These are phyloP conservation scores for Daedaleopsis nitida DNA, from an alignment of 768 basidiomycete genomes.

Conservation along the genomic window DNA sequence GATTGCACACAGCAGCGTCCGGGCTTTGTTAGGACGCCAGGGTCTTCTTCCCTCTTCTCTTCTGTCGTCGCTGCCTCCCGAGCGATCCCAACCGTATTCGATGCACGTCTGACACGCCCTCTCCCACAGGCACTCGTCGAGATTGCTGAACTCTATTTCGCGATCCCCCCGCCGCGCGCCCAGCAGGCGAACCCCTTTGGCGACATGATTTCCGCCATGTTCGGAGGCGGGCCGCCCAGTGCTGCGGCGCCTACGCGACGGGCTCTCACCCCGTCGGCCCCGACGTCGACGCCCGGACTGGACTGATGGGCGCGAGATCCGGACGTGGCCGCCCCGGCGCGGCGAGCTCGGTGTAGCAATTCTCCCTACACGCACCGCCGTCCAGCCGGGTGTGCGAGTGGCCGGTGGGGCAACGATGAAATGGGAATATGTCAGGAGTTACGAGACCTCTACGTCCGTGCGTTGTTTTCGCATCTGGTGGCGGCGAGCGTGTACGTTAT, in stretches of 20 bases:
- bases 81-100: slow-evolving; percentile 15
- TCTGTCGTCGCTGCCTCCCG: slow-evolving; percentile 1
- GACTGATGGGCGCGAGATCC: slow-evolving; percentile 35
- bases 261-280: slow-evolving; percentile 46
- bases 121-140: slow-evolving; percentile 61
- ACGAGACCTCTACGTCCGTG: slow-evolving; percentile 1
- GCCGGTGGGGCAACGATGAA: not conserved
- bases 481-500: slow-evolving; percentile 9
- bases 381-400: slow-evolving; percentile 1
- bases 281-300: slow-evolving; percentile 40
- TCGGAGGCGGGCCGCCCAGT: slow-evolving; percentile 65
- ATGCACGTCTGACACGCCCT: slow-evolving; percentile 11
- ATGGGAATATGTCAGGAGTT: not conserved
- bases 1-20: not conserved
- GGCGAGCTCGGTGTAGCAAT: slow-evolving; percentile 1
- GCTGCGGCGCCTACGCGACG: slow-evolving; percentile 38
- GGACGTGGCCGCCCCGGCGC: not conserved
- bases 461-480: slow-evolving; percentile 4
- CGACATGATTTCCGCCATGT: slow-evolving; percentile 86
- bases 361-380: not conserved
- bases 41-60: slow-evolving; percentile 2
- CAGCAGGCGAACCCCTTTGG: slow-evolving; percentile 80
- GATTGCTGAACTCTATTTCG: slow-evolving; percentile 79
- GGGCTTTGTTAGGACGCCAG: slow-evolving; percentile 5
- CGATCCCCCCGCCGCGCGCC: slow-evolving; percentile 74